Evolutionary conservation across 148 eudicot species (phyloP).

Genomic region (Fallopia convolvulus): DNA sequence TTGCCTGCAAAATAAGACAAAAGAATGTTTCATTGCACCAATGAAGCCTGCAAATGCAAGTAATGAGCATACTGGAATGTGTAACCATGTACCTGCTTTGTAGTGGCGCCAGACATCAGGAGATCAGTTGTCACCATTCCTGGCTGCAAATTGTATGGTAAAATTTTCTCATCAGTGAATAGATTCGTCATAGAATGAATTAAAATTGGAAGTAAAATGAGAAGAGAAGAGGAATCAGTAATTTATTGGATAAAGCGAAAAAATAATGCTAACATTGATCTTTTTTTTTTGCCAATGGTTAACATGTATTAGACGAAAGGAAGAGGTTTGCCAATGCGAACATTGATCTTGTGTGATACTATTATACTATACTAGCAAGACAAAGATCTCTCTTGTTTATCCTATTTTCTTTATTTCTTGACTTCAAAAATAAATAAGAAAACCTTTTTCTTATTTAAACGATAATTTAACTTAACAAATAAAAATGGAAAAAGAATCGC

Average conservation of each 20-base stretch:
- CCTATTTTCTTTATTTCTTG: background rate
- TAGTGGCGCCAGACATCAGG: constrained; percentile 89
- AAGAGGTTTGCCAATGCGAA: too few species aligned
- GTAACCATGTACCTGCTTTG: constrained; percentile 58
- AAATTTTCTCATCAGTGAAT: background rate
- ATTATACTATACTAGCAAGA: background rate
- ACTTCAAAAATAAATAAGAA: background rate
- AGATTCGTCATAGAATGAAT: background rate
- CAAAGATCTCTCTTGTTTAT: background rate
- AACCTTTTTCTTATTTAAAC: background rate
- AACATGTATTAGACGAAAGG: too few species aligned
- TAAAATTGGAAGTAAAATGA: background rate
- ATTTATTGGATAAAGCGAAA: background rate
- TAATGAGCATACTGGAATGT: background rate
- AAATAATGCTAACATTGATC: background rate
- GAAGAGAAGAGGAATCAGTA: background rate
- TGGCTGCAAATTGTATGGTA: constrained; percentile 45
- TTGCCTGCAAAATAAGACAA: constrained; percentile 59
- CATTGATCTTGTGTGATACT: background rate
- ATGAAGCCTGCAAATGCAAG: background rate
- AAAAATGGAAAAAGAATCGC: background rate
- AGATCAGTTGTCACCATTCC: constrained; percentile 99
- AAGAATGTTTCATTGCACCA: background rate
- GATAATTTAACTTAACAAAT: background rate
- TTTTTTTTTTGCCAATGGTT: too few species aligned